Evolutionary conservation across 371 early-diverging fungal genomes (phyloP).

Genomic region (Mucor sp.): DNA sequence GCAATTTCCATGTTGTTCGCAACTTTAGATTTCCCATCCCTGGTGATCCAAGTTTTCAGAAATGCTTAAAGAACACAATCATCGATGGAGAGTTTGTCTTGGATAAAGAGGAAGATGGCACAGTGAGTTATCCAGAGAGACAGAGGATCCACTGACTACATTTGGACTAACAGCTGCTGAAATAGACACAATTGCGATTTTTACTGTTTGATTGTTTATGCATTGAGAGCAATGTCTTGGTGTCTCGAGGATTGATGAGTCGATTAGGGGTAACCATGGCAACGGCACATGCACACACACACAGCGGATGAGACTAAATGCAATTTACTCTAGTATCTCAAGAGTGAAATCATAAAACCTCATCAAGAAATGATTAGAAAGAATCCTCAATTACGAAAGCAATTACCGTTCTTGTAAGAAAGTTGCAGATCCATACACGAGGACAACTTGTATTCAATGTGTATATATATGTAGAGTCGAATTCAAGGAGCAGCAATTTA

Average conservation of each 20-base stretch:
- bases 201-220: slow-evolving; percentile 82
- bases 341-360: slow-evolving; percentile 68
- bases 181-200: slow-evolving; percentile 46
- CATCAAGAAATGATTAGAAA: slow-evolving; percentile 57
- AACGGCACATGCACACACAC: background rate
- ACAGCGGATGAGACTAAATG: slow-evolving; percentile 5
- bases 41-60: slow-evolving; percentile 37
- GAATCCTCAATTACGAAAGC: slow-evolving; percentile 37
- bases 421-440: background rate
- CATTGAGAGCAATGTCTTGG: slow-evolving; percentile 53
- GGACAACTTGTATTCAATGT: background rate
- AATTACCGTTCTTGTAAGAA: slow-evolving; percentile 69
- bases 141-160: background rate
- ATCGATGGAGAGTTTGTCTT: slow-evolving; percentile 93
- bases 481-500: slow-evolving; percentile 72
- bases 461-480: slow-evolving; percentile 45
- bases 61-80: slow-evolving; percentile 76
- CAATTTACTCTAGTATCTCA: slow-evolving; percentile 52
- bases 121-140: slow-evolving; percentile 27
- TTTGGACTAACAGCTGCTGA: background rate
- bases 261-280: slow-evolving; percentile 71
- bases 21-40: slow-evolving; percentile 74
- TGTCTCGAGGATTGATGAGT: slow-evolving; percentile 57
- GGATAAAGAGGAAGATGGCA: slow-evolving; percentile 69
- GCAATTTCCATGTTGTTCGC: slow-evolving; percentile 71